Conservation (phyloP, 78 protist species). For the Dictyostelium capitatum region DNA sequence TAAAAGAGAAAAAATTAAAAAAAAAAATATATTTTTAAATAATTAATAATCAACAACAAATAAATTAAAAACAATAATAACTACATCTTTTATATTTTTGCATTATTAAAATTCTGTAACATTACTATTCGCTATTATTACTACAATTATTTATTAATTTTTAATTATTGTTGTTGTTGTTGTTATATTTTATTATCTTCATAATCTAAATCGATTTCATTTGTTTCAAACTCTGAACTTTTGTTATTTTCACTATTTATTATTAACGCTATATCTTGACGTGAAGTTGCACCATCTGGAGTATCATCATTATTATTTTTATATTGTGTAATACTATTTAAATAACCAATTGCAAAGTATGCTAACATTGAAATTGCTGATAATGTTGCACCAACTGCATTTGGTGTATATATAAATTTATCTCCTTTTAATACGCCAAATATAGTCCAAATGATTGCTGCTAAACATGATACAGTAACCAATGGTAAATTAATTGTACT, state of each 20-base stretch:
- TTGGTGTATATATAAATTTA: slow-evolving; percentile 47
- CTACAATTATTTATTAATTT: neutral
- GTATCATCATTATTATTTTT: neutral
- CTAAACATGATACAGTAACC: neutral
- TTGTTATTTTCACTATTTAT: neutral
- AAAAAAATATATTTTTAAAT: neutral
- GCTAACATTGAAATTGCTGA: slow-evolving; percentile 4
- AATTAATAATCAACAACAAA: neutral
- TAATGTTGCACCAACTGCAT: slow-evolving; percentile 46
- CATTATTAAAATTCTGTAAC: neutral
- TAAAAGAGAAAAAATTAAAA: neutral
- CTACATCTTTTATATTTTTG: neutral
- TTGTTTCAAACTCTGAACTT: neutral
- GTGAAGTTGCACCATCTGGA: neutral
- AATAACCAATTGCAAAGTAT: neutral
- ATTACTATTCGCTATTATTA: neutral
- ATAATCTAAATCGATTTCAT: neutral
- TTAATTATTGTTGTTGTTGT: neutral
- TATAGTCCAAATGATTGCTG: slow-evolving; percentile 28
- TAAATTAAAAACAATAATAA: neutral
- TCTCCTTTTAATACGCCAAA: slow-evolving; percentile 34
- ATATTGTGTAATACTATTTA: neutral
- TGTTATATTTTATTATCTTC: neutral
- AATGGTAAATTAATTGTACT: slow-evolving; percentile 26
- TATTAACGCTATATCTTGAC: slow-evolving; percentile 2